A percentile compares a stretch with the other conserved stretches of the same genome.
These are phyloP conservation scores for Fermentozyma sake DNA, from an alignment of 1,139 yeast species.

Conservation along the genomic window DNA sequence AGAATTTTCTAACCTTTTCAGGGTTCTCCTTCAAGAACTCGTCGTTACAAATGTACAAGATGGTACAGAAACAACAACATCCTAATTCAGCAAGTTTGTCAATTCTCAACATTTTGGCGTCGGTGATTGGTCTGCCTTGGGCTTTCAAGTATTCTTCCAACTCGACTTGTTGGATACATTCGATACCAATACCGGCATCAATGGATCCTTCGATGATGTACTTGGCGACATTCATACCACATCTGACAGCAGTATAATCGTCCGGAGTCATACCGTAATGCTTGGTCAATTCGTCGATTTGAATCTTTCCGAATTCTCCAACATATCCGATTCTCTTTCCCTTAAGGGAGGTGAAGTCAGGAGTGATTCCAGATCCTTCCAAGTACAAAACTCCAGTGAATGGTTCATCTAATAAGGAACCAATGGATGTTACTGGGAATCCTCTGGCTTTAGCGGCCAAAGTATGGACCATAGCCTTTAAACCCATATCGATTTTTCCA, in stretches of 20 bases:
- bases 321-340: constrained; percentile 56
- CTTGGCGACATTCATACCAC: constrained; percentile 59
- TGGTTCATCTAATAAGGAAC: constrained; percentile 53
- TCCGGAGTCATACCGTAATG: constrained; percentile 53
- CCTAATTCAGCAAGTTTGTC: constrained; percentile 56
- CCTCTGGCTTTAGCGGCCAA: constrained; percentile 59
- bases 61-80: constrained; percentile 58
- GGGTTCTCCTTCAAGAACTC: constrained; percentile 45
- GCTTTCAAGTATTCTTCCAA: constrained; percentile 46
- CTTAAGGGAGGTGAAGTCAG: constrained; percentile 47
- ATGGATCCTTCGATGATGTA: constrained; percentile 51
- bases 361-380: constrained; percentile 47
- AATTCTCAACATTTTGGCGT: constrained; percentile 54
- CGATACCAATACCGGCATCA: constrained; percentile 58
- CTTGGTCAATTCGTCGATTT: constrained; percentile 51
- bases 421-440: constrained; percentile 53
- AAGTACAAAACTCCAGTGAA: constrained; percentile 54
- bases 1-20: constrained; percentile 41
- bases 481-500: constrained; percentile 56
- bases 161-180: constrained; percentile 57
- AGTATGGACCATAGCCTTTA: constrained; percentile 60
- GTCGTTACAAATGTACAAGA: constrained; percentile 52
- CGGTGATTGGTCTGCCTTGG: constrained; percentile 42
- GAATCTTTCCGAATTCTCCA: constrained; percentile 58
- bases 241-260: constrained; percentile 56